Evolutionary conservation across 306 rosid species (phyloP).

Genomic region (Trifolium dubium): DNA sequence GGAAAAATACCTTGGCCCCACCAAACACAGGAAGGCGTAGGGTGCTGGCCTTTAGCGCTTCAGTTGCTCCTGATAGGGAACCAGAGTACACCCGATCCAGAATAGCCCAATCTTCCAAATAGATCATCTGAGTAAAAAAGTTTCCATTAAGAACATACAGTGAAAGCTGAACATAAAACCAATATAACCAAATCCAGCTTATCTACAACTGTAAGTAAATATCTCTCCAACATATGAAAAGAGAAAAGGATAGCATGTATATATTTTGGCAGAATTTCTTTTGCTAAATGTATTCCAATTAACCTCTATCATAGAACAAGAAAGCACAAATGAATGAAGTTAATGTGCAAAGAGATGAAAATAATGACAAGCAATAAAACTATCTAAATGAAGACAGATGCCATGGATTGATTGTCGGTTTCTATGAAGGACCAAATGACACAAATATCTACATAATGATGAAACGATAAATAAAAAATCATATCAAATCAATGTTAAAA

Average conservation of each 20-base stretch:
- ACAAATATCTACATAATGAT: slow-evolving; percentile 1
- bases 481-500: slow-evolving; percentile 19
- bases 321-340: neutral
- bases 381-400: slow-evolving; percentile 17
- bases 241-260: slow-evolving; percentile 9
- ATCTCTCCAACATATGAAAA: neutral
- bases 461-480: slow-evolving; percentile 3
- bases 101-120: slow-evolving; percentile 83
- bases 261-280: slow-evolving; percentile 15
- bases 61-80: slow-evolving; percentile 83
- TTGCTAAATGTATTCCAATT: slow-evolving; percentile 11
- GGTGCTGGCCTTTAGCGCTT: slow-evolving; percentile 89
- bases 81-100: slow-evolving; percentile 75
- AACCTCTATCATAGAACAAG: slow-evolving; percentile 19
- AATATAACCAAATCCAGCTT: slow-evolving; percentile 20
- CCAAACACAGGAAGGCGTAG: slow-evolving; percentile 93
- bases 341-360: slow-evolving; percentile 14
- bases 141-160: slow-evolving; percentile 24
- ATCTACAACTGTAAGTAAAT: slow-evolving; percentile 19
- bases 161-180: slow-evolving; percentile 22
- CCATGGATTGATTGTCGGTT: slow-evolving; percentile 19
- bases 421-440: slow-evolving; percentile 1
- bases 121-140: slow-evolving; percentile 60
- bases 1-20: slow-evolving; percentile 77
- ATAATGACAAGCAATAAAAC: slow-evolving; percentile 16